Evolutionary conservation across 768 basidiomycete genomes (phyloP).

Genomic region (Suillus placidus): DNA sequence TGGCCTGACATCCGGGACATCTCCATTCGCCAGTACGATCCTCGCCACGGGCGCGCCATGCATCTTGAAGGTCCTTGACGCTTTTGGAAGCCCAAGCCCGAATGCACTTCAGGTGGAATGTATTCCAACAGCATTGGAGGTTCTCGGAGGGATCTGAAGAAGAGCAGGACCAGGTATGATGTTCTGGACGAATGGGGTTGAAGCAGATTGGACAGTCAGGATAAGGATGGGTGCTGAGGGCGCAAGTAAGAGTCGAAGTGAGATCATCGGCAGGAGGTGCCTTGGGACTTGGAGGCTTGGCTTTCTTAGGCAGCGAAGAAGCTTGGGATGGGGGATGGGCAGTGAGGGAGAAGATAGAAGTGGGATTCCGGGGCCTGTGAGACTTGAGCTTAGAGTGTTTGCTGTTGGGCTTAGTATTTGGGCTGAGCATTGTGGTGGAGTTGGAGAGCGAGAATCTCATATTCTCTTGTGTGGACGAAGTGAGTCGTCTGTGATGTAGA

Average conservation of each 20-base stretch:
- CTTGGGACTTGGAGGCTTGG: conserved; percentile 14
- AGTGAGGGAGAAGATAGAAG: conserved; percentile 5
- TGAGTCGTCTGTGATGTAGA: conserved; percentile 9
- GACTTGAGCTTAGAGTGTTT: conserved; percentile 2
- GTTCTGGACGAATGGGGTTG: conserved; percentile 70
- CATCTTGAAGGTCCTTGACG: conserved; percentile 70
- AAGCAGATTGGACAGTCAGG: conserved; percentile 87
- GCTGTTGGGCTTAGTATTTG: not conserved
- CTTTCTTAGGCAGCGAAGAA: conserved; percentile 12
- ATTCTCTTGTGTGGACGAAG: conserved; percentile 26
- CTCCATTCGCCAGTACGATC: conserved; percentile 81
- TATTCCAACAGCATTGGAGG: conserved; percentile 79
- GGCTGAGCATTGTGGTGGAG: not conserved
- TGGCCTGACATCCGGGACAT: conserved; percentile 91
- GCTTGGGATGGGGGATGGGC: conserved; percentile 5
- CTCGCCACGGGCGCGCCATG: conserved; percentile 73
- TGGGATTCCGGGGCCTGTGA: conserved; percentile 10
- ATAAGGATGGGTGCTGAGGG: conserved; percentile 69
- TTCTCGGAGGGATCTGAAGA: conserved; percentile 41
- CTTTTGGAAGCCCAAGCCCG: conserved; percentile 85
- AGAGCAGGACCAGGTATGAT: conserved; percentile 88
- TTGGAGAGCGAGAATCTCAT: conserved; percentile 17
- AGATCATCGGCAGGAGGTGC: conserved; percentile 55
- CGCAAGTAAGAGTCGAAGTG: conserved; percentile 69
- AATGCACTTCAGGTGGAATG: conserved; percentile 91